Conservation (phyloP, 164 flowering plant genomes). For the Aristolochia californica region DNA sequence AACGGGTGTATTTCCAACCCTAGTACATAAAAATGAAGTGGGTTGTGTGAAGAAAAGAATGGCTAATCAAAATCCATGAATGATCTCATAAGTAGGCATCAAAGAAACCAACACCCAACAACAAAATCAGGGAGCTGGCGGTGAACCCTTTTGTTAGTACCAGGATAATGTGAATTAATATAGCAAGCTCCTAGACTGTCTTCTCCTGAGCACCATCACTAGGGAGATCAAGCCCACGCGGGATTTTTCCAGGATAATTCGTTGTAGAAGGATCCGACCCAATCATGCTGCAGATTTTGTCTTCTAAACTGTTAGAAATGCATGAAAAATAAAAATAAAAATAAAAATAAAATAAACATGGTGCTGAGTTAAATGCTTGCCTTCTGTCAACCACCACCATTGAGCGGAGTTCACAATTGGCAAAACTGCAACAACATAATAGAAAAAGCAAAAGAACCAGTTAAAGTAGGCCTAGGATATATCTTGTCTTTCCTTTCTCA, state of each 20-base stretch:
- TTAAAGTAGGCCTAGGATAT: too few relatives aligned
- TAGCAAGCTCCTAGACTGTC: too few relatives aligned
- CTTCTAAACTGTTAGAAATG: not conserved
- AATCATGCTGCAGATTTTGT: constrained; percentile 36
- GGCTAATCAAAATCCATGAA: not conserved
- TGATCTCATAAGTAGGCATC: not conserved
- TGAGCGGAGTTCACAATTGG: constrained; percentile 85
- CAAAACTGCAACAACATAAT: constrained; percentile 40
- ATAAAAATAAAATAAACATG: too few relatives aligned
- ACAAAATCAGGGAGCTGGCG: not conserved
- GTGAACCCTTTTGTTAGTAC: not conserved
- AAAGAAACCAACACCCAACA: constrained; percentile 1
- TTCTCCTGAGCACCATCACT: constrained; percentile 36
- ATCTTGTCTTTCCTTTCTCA: too few relatives aligned
- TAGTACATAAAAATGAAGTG: too few relatives aligned
- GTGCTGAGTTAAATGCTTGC: constrained; percentile 24
- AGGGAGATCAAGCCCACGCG: constrained; percentile 50
- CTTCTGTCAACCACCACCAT: constrained; percentile 57
- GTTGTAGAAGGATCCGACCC: constrained; percentile 53
- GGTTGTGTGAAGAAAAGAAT: too few relatives aligned
- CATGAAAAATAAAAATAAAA: not conserved
- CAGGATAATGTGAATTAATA: not conserved
- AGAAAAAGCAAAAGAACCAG: not conserved
- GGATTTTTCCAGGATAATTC: constrained; percentile 72
- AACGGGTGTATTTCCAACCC: too few relatives aligned